Conservation (phyloP, 2,329 filamentous ascomycete species). For the Geosmithia putterillii region DNA sequence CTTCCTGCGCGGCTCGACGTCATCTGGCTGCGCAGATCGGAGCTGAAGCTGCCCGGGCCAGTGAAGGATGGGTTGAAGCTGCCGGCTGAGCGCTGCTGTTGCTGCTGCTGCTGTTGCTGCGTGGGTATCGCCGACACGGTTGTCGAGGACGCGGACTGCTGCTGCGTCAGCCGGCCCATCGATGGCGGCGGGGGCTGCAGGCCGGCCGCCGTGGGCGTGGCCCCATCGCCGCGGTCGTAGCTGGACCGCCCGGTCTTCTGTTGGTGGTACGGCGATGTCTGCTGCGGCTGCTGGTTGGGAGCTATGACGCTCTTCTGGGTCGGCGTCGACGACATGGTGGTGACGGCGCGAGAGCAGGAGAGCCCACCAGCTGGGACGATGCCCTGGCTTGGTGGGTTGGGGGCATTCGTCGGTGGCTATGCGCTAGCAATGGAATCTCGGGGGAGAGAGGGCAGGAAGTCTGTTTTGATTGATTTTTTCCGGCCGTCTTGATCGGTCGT, state of each 20-base stretch:
- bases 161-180: constrained; percentile 45
- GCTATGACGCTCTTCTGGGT: constrained; percentile 15
- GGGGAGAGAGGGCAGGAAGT: constrained; percentile 1
- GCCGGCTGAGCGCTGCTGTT: constrained; percentile 1
- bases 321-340: constrained; percentile 17
- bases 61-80: constrained; percentile 60
- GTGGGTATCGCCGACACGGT: no score
- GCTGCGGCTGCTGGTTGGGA: constrained; percentile 11
- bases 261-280: constrained; percentile 21
- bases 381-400: constrained; percentile 14
- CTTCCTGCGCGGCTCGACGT: constrained; percentile 23
- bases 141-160: constrained; percentile 1
- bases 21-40: constrained; percentile 67
- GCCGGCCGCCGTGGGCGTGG: not conserved
- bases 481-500: no score
- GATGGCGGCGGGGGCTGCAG: constrained; percentile 10
- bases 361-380: constrained; percentile 25
- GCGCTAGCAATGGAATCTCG: not conserved
- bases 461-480: no score
- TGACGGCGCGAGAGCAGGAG: constrained; percentile 10
- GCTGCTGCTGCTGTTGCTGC: no score
- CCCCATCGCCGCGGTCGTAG: constrained; percentile 40
- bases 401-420: constrained; percentile 18
- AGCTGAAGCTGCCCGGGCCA: constrained; percentile 77
- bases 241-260: constrained; percentile 25